A percentile compares a stretch with the other conserved stretches of the same genome.
These are phyloP conservation scores for Pseudogymnoascus sp. DNA, from an alignment of 2,329 filamentous ascomycete genomes.

Conservation along the genomic window DNA sequence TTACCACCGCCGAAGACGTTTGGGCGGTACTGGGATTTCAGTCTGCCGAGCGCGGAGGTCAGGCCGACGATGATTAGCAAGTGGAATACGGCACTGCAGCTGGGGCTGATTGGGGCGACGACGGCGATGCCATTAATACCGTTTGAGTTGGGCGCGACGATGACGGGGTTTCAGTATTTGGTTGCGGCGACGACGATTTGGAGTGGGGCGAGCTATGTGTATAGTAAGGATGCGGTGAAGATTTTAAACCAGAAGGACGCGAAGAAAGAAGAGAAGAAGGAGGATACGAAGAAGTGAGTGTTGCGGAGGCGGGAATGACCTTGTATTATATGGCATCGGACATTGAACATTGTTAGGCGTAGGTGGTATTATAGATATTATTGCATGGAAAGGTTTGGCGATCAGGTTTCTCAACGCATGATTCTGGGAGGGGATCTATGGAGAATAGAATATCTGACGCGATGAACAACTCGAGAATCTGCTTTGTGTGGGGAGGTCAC, in stretches of 20 bases:
- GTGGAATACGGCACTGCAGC: constrained; percentile 87
- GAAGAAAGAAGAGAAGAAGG: constrained; percentile 2
- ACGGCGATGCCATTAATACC: constrained; percentile 70
- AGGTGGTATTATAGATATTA: not conserved
- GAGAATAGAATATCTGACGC: not conserved
- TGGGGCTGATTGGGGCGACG: constrained; percentile 76
- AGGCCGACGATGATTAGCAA: constrained; percentile 78
- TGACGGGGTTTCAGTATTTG: constrained; percentile 62
- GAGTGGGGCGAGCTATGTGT: constrained; percentile 89
- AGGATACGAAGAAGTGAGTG: not conserved
- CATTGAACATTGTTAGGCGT: not conserved
- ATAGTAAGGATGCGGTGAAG: constrained; percentile 82
- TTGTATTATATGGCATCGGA: constrained; percentile 3
- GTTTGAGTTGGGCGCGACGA: constrained; percentile 43
- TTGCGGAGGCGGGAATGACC: too few relatives aligned
- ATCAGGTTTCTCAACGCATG: not conserved
- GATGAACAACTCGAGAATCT: not conserved
- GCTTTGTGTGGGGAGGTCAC: not conserved
- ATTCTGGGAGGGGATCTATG: constrained; percentile 1
- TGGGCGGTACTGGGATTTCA: constrained; percentile 92
- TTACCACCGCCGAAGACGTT: constrained; percentile 91
- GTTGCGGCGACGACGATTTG: constrained; percentile 86
- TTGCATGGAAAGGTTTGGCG: not conserved
- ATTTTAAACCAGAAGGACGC: constrained; percentile 48
- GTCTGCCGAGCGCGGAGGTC: constrained; percentile 77